A percentile compares a stretch with the other conserved stretches of the same genome.
Conservation (phyloP, 371 early-diverging fungal genomes). For the Globomyces sp. region DNA sequence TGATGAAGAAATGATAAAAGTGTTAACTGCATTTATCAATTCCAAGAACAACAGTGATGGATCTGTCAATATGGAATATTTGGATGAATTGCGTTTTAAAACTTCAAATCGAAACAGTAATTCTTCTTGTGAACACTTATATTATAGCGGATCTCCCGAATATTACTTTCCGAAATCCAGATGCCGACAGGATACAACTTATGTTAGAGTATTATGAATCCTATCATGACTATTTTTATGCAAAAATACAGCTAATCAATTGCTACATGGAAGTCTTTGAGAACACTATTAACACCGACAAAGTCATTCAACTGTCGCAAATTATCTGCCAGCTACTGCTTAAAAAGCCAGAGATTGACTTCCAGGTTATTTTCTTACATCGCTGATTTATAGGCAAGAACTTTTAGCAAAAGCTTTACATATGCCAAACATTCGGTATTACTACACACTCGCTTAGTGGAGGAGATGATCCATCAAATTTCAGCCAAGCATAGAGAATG, state of each 20-base stretch:
- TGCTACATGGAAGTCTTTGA: slow-evolving; percentile 48
- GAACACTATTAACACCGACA: slow-evolving; percentile 26
- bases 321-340: slow-evolving; percentile 38
- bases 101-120: slow-evolving; percentile 33
- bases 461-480: background rate
- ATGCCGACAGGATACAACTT: slow-evolving; percentile 47
- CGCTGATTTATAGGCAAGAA: slow-evolving; percentile 25
- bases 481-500: background rate
- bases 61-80: slow-evolving; percentile 21
- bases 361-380: too few relatives aligned
- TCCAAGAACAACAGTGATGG: slow-evolving; percentile 28
- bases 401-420: slow-evolving; percentile 16
- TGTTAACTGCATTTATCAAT: slow-evolving; percentile 50
- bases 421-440: slow-evolving; percentile 3
- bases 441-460: slow-evolving; percentile 7
- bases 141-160: slow-evolving; percentile 36
- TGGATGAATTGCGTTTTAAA: slow-evolving; percentile 42
- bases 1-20: slow-evolving; percentile 41
- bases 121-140: background rate
- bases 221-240: slow-evolving; percentile 47
- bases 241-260: slow-evolving; percentile 48
- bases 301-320: slow-evolving; percentile 32
- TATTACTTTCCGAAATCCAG: slow-evolving; percentile 44
- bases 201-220: slow-evolving; percentile 47
- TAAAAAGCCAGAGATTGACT: slow-evolving; percentile 33